Percentiles rank a stretch among this genome's conserved stretches.
Evolutionary conservation across 2,329 filamentous ascomycete species (phyloP).

Genomic region (Claviceps spartinae): DNA sequence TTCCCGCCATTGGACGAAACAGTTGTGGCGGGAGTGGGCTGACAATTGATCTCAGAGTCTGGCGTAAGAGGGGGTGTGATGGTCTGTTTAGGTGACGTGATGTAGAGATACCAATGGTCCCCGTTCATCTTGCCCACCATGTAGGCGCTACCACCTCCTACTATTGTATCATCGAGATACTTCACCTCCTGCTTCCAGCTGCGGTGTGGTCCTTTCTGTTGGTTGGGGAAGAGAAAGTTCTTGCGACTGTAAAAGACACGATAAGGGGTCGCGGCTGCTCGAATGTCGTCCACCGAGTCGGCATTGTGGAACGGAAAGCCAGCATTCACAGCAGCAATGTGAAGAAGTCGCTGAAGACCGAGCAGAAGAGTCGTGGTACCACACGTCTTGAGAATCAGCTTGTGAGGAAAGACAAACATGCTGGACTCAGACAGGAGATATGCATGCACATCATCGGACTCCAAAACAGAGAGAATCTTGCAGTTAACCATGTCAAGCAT

Average conservation of each 20-base stretch:
- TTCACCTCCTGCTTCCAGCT: conserved; percentile 97
- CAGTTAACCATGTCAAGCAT: conserved; percentile 98
- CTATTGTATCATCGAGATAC: conserved; percentile 82
- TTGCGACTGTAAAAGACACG: conserved; percentile 98
- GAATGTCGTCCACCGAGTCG: conserved; percentile 49
- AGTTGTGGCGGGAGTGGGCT: conserved; percentile 30
- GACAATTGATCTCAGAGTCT: conserved; percentile 27
- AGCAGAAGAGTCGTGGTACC: conserved; percentile 89
- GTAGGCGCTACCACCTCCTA: conserved; percentile 87
- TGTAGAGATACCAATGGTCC: conserved; percentile 97
- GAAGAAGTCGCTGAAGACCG: conserved; percentile 78
- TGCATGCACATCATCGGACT: conserved; percentile 87
- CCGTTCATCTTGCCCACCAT: conserved; percentile 99
- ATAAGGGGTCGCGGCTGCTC: conserved; percentile 73
- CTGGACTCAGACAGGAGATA: conserved; percentile 97
- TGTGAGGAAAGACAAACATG: conserved; percentile 99
- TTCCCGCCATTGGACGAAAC: conserved; percentile 36
- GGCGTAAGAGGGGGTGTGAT: conserved; percentile 78
- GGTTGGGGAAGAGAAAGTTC: conserved; percentile 93
- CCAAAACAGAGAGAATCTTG: conserved; percentile 88
- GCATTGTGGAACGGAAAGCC: conserved; percentile 78
- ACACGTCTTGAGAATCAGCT: conserved; percentile 96
- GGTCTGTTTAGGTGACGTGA: conserved; percentile 70
- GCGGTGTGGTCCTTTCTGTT: conserved; percentile 84
- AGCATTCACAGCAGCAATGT: conserved; percentile 76